Evolutionary conservation across 2,329 filamentous ascomycete genomes (phyloP), one percentile per base, ranked within the genome.

Genomic region (Diaporthe ilicicola): DNA sequence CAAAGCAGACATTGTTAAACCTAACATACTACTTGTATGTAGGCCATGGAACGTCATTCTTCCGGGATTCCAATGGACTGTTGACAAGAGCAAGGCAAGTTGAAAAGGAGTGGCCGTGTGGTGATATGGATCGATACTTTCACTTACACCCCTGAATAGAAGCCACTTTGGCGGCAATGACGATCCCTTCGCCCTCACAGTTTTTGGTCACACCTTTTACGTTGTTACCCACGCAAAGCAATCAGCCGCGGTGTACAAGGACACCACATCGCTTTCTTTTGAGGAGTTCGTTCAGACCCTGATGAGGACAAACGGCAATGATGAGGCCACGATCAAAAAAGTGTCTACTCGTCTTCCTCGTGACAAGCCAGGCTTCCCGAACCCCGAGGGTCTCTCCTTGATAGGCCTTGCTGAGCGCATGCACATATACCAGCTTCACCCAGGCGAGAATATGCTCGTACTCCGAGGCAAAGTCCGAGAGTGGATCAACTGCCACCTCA

Each of bases 111-210:
- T n/a, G n/a, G n/a, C n/a, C n/a, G n/a, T n/a, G n/a, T n/a, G n/a
- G n/a, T n/a, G n/a, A n/a, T n/a, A n/a, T n/a, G n/a, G n/a, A n/a
- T n/a, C n/a, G n/a, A n/a, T n/a, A n/a, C n/a, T n/a, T n/a, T n/a
- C n/a, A n/a, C n/a, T n/a, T n/a, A n/a, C n/a, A n/a, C n/a, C n/a
- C n/a, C n/a, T n/a, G n/a, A n/a, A n/a, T n/a, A n/a, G n/a, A n/a
- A n/a, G n/a, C n/a, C n/a, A n/a, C n/a, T n/a, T n/a, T n/a, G n/a
- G n/a, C n/a, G n/a, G n/a, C n/a, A n/a, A n/a, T n/a, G n/a, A n/a
- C n/a, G 75, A 76, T 15, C 77, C 76, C 0, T 78, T 77, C 59
- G 70, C 76, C 12, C 53, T 79, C 7, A 76, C 75, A 1, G 69
- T 67, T 32, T 71, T 74, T 42, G 75, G 76, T 13, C 59, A 53